Conservation (phyloP, 179 eudicot species). For the Kewa caespitosa region DNA sequence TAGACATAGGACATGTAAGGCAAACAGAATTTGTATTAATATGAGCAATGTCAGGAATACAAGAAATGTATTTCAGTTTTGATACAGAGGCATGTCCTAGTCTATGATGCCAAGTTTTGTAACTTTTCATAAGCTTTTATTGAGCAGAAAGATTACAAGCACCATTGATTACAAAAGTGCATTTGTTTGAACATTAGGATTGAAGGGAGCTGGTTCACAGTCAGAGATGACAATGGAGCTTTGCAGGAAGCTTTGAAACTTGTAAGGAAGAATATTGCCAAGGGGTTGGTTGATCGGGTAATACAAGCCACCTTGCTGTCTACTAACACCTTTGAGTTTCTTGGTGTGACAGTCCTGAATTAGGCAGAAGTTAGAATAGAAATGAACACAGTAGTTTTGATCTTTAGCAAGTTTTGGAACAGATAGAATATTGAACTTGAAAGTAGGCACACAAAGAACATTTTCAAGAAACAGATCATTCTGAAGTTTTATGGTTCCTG, state of each 20-base stretch:
- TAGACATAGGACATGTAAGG: background rate
- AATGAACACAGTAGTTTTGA: background rate
- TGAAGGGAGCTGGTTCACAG: too few relatives aligned
- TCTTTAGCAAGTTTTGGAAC: background rate
- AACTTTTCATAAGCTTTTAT: background rate
- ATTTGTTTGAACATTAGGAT: too few relatives aligned
- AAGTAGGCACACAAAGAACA: background rate
- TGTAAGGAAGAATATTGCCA: background rate
- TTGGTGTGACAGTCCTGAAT: background rate
- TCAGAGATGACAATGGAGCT: background rate
- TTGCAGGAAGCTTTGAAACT: background rate
- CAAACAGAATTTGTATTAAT: background rate
- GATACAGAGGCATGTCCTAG: background rate
- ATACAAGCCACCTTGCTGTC: background rate
- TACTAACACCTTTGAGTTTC: background rate
- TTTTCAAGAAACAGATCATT: background rate
- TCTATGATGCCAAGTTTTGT: background rate
- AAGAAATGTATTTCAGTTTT: background rate
- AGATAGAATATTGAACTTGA: background rate
- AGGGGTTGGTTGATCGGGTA: background rate
- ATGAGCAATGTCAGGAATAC: background rate
- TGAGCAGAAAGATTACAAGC: background rate
- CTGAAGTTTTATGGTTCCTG: background rate
- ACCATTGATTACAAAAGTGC: too few relatives aligned
- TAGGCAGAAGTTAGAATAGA: background rate